Conservation (phyloP, 2,329 filamentous ascomycete species). For the Bipolaris sorokiniana region DNA sequence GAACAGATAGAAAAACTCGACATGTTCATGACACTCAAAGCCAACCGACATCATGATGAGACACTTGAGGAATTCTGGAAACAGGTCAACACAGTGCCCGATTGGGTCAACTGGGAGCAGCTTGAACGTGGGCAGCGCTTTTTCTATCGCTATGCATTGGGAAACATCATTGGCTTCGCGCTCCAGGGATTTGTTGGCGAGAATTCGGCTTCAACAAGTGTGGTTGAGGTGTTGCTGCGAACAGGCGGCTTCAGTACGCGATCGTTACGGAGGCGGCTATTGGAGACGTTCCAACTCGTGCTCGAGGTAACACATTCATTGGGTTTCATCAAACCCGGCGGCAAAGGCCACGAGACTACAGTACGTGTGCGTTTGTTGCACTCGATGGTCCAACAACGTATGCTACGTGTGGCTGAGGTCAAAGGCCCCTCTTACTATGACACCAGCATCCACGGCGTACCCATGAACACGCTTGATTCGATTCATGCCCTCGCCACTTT, state of each 20-base stretch:
- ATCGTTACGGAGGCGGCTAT: constrained; percentile 1
- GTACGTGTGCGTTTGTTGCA: not conserved
- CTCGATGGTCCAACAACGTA: not conserved
- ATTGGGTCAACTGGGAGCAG: constrained; percentile 1
- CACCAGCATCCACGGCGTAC: not conserved
- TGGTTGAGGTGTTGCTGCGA: constrained; percentile 3
- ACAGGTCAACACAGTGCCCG: not conserved
- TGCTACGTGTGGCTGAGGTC: constrained; percentile 1
- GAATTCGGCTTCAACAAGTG: constrained; percentile 2
- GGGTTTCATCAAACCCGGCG: not conserved
- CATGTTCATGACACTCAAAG: not conserved
- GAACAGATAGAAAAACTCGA: not conserved
- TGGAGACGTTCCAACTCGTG: constrained; percentile 1
- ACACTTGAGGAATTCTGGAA: not conserved
- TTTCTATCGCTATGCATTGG: not conserved
- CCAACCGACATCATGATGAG: not conserved
- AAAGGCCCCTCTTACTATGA: not conserved
- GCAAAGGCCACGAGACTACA: not conserved
- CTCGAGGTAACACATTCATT: constrained; percentile 1
- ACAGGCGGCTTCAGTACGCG: constrained; percentile 1
- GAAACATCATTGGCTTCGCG: constrained; percentile 1
- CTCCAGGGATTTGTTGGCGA: constrained; percentile 1
- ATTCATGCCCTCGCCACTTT: not conserved
- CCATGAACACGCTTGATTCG: not conserved
- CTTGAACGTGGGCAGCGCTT: constrained; percentile 1